Percentiles rank a stretch among this genome's conserved stretches.
These are phyloP conservation scores for Suillus bovinus DNA, from an alignment of 768 basidiomycete genomes.

Conservation along the genomic window DNA sequence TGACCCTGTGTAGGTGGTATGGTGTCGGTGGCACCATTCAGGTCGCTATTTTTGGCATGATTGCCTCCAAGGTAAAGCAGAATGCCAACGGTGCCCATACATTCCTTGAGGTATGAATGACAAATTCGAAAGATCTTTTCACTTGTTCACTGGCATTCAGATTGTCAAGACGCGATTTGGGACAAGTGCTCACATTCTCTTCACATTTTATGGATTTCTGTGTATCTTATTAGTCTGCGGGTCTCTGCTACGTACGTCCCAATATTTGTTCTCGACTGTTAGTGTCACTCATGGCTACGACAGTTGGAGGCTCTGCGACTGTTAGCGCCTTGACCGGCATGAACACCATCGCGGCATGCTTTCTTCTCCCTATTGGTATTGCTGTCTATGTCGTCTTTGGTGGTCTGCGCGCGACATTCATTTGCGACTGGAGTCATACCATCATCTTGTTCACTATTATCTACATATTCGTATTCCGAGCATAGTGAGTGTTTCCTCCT, in stretches of 20 bases:
- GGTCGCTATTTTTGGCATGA: too few species aligned
- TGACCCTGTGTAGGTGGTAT: too few species aligned
- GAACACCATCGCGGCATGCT: too few species aligned
- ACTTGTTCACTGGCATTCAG: constrained; percentile 18
- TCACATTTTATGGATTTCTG: constrained; percentile 54
- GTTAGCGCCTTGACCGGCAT: constrained; percentile 47
- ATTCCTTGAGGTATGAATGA: too few species aligned
- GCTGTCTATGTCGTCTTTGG: constrained; percentile 44
- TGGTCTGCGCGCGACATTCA: constrained; percentile 45
- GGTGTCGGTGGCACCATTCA: too few species aligned
- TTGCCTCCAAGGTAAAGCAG: too few species aligned
- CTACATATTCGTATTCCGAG: constrained; percentile 35
- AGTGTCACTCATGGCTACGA: not conserved
- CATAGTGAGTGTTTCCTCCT: constrained; percentile 34
- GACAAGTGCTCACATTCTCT: constrained; percentile 46
- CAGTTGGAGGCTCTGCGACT: constrained; percentile 47
- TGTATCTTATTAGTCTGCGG: too few species aligned
- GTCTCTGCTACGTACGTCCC: constrained; percentile 44
- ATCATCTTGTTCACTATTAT: constrained; percentile 45
- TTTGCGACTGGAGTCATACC: constrained; percentile 47
- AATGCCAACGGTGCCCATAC: too few species aligned
- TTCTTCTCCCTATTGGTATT: constrained; percentile 46
- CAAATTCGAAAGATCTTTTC: not conserved
- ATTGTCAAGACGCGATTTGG: constrained; percentile 53
- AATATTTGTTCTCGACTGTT: not conserved